Evolutionary conservation across 345 rosid species (phyloP).

Genomic region (Trapa incisa): DNA sequence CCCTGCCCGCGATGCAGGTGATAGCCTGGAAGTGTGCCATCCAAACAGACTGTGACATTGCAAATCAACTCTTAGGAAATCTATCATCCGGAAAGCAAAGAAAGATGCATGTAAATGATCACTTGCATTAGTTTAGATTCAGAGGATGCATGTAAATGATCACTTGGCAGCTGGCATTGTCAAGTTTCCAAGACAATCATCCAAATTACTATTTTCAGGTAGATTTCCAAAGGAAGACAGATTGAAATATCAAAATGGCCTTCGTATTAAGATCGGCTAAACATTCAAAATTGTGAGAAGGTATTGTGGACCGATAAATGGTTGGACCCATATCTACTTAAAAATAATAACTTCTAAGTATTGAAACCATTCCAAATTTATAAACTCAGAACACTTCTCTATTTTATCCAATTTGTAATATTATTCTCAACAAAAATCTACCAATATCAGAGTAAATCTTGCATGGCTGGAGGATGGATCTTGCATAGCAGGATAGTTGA

Average conservation of each 20-base stretch:
- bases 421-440: too few species aligned
- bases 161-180: neutral
- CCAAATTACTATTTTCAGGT: neutral
- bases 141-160: neutral
- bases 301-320: too few species aligned
- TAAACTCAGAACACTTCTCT: too few species aligned
- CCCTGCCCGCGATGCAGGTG: slow-evolving; percentile 66
- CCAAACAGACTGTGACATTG: slow-evolving; percentile 53
- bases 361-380: too few species aligned
- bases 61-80: neutral
- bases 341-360: too few species aligned
- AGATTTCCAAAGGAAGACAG: neutral
- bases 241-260: neutral
- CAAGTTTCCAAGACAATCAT: neutral
- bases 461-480: neutral
- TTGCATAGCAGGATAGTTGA: too few species aligned
- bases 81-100: neutral
- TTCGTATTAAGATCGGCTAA: neutral
- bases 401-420: too few species aligned
- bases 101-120: neutral
- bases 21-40: slow-evolving; percentile 83
- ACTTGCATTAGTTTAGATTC: neutral
- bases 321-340: too few species aligned
- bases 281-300: neutral
- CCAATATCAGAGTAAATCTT: neutral